Percentiles rank a stretch among this genome's conserved stretches.
phyloP scores from a whole-genome alignment of 331 rosid genomes.

The Pyrus hybrid region DNA sequence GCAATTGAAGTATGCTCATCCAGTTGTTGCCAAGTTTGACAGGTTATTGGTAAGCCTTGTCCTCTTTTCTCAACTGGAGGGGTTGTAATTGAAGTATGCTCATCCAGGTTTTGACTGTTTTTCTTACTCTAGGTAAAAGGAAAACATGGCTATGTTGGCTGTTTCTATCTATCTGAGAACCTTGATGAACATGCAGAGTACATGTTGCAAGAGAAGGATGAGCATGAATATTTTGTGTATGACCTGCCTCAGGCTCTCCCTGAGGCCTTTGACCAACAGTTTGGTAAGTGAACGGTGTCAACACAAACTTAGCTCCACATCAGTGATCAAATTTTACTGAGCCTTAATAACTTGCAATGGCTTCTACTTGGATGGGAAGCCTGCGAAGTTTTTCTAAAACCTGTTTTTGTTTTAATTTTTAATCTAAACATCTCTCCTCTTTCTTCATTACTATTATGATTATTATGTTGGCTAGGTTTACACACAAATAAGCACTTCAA shows the following conservation, averaged over 20 bases:
- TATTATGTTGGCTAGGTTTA: not conserved
- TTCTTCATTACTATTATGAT: not conserved
- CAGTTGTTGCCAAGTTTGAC: slow-evolving; percentile 50
- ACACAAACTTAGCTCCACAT: not conserved
- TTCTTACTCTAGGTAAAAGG: slow-evolving; percentile 61
- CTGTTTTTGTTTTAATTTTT: not conserved
- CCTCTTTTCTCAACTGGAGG: slow-evolving; percentile 8
- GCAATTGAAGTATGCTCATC: slow-evolving; percentile 52
- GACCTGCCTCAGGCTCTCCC: slow-evolving; percentile 62
- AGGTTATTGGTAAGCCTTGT: slow-evolving; percentile 72
- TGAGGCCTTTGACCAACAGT: slow-evolving; percentile 35
- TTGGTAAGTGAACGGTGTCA: slow-evolving; percentile 49
- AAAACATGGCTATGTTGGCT: slow-evolving; percentile 56
- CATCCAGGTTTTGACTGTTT: slow-evolving; percentile 5
- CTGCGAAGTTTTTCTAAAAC: not conserved
- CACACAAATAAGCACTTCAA: not conserved
- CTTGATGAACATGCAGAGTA: slow-evolving; percentile 55
- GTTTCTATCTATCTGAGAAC: slow-evolving; percentile 83
- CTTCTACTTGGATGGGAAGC: not conserved
- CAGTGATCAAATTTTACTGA: not conserved
- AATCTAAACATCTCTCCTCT: not conserved
- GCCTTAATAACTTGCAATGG: not conserved
- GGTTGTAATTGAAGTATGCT: not conserved
- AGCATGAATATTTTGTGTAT: slow-evolving; percentile 37
- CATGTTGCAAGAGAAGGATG: slow-evolving; percentile 33